Base-by-base conservation (phyloP, 148 eudicot genomes). In the Vaccinium macrocarpon region DNA sequence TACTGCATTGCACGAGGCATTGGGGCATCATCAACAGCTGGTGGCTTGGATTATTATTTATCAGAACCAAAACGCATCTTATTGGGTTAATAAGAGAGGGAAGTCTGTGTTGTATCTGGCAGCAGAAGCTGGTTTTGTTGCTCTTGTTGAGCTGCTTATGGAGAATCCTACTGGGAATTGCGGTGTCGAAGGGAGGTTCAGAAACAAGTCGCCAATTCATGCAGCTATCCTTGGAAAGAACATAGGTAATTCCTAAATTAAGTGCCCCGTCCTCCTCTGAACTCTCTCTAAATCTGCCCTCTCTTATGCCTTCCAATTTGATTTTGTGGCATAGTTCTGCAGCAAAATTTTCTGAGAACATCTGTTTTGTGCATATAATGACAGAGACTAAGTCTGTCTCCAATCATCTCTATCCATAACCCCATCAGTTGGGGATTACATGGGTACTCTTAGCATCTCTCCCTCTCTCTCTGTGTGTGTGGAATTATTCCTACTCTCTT, bases 21-120 rank as follows among this genome's bases (percentile, higher is more conserved):
- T 88, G 80, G 76, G 6, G 38, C 25, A 52, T 55, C 74, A 68
- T n/a, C 88, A 88, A 32, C 71, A 85, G 27, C 46, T 55, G 29
- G 86, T 66, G 64, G 90, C 90, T 79, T 71, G 32, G 46, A 79
- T 61, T 52, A 75, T 85, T 78, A 83, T 88, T 21, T 51, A 66
- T 12, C 73, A 51, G 62, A 83, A 72, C 48, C 84, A 7, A 8
- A 80, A 46, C 11, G 70, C 81, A n/a, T 57, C 74, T 0, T 88
- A 85, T 70, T 73, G 81, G 1, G 59, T 27, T 14, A 88, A 88
- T 71, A 81, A 56, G 19, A 84, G 83, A 83, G 84, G 88, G 56
- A 81, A 83, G 64, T 85, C 87, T 66, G 79, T 86, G 59, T 35
- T 88, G 85, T 88, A 85, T 83, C 81, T 88, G 66, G 86, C 90